These are phyloP conservation scores for Fusarium stilboides DNA, from an alignment of 2,329 filamentous ascomycete genomes.

Conservation along the genomic window DNA sequence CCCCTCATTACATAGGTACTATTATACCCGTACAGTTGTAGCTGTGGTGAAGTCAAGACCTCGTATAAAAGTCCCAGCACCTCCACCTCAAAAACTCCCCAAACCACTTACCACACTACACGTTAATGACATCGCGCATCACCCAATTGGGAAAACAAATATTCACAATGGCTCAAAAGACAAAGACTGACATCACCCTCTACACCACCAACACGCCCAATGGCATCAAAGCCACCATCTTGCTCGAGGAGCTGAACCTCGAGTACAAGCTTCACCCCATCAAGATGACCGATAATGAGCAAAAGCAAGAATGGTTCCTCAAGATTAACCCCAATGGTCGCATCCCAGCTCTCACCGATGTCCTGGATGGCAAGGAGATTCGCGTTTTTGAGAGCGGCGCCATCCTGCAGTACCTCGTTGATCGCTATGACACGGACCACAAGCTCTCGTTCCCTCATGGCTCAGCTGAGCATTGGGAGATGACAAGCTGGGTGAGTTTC, in stretches of 20 bases:
- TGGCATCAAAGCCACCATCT: slow-evolving; percentile 90
- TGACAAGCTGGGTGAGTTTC: slow-evolving; percentile 78
- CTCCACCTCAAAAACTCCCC: neutral
- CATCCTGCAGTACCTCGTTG: slow-evolving; percentile 87
- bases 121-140: slow-evolving; percentile 49
- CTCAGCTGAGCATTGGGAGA: slow-evolving; percentile 82
- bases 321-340: slow-evolving; percentile 94
- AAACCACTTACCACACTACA: neutral
- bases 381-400: slow-evolving; percentile 86
- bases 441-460: slow-evolving; percentile 85
- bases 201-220: slow-evolving; percentile 90
- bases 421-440: slow-evolving; percentile 84
- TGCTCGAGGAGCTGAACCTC: slow-evolving; percentile 86
- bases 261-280: slow-evolving; percentile 82
- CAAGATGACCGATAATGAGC: slow-evolving; percentile 80
- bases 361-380: slow-evolving; percentile 81
- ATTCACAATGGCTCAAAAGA: slow-evolving; percentile 52
- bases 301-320: slow-evolving; percentile 90
- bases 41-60: neutral
- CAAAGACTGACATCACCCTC: slow-evolving; percentile 77
- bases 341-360: slow-evolving; percentile 90
- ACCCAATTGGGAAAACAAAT: slow-evolving; percentile 48
- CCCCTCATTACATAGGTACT: slow-evolving; percentile 18
- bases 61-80: slow-evolving; percentile 24
- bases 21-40: neutral